Percentiles rank a stretch among this genome's conserved stretches.
phyloP scores from a whole-genome alignment of 139 green algal species.

The Diplosphaera chodatii region DNA sequence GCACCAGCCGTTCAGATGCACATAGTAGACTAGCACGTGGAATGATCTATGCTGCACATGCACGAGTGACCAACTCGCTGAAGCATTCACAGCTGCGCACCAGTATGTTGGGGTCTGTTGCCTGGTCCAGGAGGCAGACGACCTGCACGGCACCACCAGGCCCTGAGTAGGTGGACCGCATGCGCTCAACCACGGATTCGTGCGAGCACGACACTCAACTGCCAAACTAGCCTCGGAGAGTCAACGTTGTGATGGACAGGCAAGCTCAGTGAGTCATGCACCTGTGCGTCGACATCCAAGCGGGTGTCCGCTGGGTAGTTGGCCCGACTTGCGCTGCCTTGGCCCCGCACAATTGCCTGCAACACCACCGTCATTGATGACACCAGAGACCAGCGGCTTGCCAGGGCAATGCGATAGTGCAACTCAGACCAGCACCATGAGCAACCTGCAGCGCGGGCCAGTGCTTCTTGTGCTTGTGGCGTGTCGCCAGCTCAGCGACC shows the following conservation, averaged over 20 bases:
- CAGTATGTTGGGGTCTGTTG: slow-evolving; percentile 51
- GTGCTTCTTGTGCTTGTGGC: slow-evolving; percentile 5
- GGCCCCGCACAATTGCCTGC: slow-evolving; percentile 16
- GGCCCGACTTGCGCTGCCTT: background rate
- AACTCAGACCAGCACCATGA: background rate
- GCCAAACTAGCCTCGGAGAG: background rate
- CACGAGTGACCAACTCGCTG: too few relatives aligned
- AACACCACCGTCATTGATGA: too few relatives aligned
- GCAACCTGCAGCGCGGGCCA: slow-evolving; percentile 4
- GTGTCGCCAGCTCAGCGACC: slow-evolving; percentile 29
- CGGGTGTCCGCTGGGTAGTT: too few relatives aligned
- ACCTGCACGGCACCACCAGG: too few relatives aligned
- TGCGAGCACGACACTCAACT: background rate
- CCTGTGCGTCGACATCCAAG: too few relatives aligned
- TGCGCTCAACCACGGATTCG: slow-evolving; percentile 3
- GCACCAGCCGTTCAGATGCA: too few relatives aligned
- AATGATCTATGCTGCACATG: too few relatives aligned
- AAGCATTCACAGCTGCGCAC: too few relatives aligned
- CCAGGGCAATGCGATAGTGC: background rate
- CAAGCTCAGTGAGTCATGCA: too few relatives aligned
- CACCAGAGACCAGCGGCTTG: too few relatives aligned
- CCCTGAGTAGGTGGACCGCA: too few relatives aligned
- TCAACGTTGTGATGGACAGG: background rate
- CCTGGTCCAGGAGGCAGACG: slow-evolving; percentile 52
- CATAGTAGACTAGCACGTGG: too few relatives aligned